A percentile compares a stretch with the other conserved stretches of the same genome.
Conservation (phyloP, 2,329 filamentous ascomycete genomes). For the Neocucurbitaria cava region DNA sequence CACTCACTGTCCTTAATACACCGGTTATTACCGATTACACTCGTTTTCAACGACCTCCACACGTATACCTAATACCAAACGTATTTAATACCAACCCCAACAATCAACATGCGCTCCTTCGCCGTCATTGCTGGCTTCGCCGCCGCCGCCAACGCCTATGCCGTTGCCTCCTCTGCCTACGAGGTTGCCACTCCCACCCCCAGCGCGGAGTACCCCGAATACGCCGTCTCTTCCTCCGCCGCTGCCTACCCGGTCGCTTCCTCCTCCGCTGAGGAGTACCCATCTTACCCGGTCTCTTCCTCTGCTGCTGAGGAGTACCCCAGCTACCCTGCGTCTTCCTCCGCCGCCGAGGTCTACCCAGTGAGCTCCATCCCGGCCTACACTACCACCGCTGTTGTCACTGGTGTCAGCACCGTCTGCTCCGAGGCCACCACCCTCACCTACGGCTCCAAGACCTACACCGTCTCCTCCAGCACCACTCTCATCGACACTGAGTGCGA, state of each 20-base stretch:
- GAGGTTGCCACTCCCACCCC: slow-evolving; percentile 17
- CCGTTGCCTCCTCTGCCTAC: slow-evolving; percentile 23
- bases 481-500: slow-evolving; percentile 36
- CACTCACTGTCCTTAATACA: slow-evolving; percentile 47
- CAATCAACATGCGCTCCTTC: slow-evolving; percentile 51
- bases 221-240: slow-evolving; percentile 4
- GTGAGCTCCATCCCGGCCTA: background rate
- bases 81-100: slow-evolving; percentile 40
- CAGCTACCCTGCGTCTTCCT: slow-evolving; percentile 4
- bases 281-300: slow-evolving; percentile 1
- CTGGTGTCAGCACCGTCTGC: no score
- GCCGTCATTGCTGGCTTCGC: slow-evolving; percentile 41
- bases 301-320: background rate
- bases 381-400: slow-evolving; percentile 1
- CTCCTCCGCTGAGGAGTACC: slow-evolving; percentile 4
- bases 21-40: slow-evolving; percentile 51
- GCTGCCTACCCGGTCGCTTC: slow-evolving; percentile 1
- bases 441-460: slow-evolving; percentile 36
- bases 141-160: slow-evolving; percentile 31
- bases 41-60: slow-evolving; percentile 47
- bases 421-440: background rate
- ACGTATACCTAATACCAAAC: slow-evolving; percentile 44
- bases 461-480: slow-evolving; percentile 41
- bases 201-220: slow-evolving; percentile 6
- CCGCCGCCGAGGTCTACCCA: background rate